Evolutionary conservation across 2,329 filamentous ascomycete genomes (phyloP).

Genomic region (Didymella sp.): DNA sequence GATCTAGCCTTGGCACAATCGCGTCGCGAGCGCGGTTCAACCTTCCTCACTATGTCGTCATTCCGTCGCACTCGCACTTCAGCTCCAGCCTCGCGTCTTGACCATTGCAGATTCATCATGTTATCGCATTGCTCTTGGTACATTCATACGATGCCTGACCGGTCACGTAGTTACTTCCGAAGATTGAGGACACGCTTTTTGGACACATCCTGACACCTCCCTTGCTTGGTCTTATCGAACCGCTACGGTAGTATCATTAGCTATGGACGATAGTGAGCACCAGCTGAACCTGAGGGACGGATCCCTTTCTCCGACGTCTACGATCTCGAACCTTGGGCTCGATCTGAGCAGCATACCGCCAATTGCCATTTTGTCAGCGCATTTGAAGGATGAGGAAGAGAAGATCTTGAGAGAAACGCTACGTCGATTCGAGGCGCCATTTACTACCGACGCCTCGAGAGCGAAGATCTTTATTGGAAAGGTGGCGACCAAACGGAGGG

Average conservation of each 20-base stretch:
- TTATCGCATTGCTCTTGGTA: conserved; percentile 11
- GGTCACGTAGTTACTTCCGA: conserved; percentile 18
- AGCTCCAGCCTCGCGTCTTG: neutral
- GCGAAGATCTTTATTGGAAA: conserved; percentile 78
- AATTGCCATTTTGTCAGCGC: conserved; percentile 76
- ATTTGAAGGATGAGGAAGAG: conserved; percentile 69
- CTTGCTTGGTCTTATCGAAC: conserved; percentile 38
- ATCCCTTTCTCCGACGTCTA: conserved; percentile 29
- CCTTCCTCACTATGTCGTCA: conserved; percentile 28
- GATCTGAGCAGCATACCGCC: conserved; percentile 62
- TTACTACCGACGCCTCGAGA: conserved; percentile 76
- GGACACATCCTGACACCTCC: conserved; percentile 36
- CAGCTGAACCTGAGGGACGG: conserved; percentile 27
- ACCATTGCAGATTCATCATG: neutral
- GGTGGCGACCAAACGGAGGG: conserved; percentile 72
- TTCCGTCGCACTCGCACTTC: conserved; percentile 9
- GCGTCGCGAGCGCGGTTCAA: conserved; percentile 2
- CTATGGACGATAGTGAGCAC: conserved; percentile 31
- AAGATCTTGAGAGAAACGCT: conserved; percentile 70
- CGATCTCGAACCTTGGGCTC: conserved; percentile 26
- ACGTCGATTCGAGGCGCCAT: conserved; percentile 57
- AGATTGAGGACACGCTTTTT: conserved; percentile 32
- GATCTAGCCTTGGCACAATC: conserved; percentile 9
- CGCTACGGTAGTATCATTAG: conserved; percentile 28
- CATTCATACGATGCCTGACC: conserved; percentile 30